Base-by-base conservation (phyloP, 2,329 filamentous ascomycete species). In the Sarocladiaceae sp. region DNA sequence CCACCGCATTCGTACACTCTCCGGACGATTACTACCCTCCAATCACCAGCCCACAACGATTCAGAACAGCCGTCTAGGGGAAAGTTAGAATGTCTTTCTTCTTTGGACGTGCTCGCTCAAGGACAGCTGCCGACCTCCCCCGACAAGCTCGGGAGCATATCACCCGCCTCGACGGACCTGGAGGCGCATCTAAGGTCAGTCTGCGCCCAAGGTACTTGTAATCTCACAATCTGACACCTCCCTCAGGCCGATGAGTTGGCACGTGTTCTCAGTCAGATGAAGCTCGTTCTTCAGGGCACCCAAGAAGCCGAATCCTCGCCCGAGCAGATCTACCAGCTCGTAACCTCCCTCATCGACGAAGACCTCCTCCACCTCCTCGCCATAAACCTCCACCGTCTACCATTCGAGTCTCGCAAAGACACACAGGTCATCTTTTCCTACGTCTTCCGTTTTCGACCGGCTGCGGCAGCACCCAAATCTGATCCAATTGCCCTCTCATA, bases 331-430 rank as follows among this genome's bases (percentile, higher is more conserved):
- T 85, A 88, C 60, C 82, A 90, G 58, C 80, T 97, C 40, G 84
- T 97, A 43, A 83, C 82, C 45, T 80, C 85, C 52, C 80, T 95
- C 50, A 85, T 96, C 55, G 82, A 90, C 60, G 89, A 96, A 67
- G 89, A 95, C 62, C 74, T 98, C 6, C 80, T 98, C 33, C 86
- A 86, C 55, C 74, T 86, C 43, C 82, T 98, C 47, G 88, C 91
- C 16, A 76, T 83, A 48, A 85, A 85, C 59, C 84, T 98, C 35
- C 82, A 88, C 65, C 80, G 83, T 43, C 77, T 98, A 4, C 89
- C 91, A 1, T 98, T 98, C 70, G 93, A 98, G 69, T 88, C 90
- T 29, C 83, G 91, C 58, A 97, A 96, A 70, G 91, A 96, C 60
- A 87, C 88, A 11, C 91, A 96, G 62, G 87, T 93, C 50, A 93